phyloP scores from a whole-genome alignment of 192 early-diverging fungal species.

The Neocallimastix lanati region DNA sequence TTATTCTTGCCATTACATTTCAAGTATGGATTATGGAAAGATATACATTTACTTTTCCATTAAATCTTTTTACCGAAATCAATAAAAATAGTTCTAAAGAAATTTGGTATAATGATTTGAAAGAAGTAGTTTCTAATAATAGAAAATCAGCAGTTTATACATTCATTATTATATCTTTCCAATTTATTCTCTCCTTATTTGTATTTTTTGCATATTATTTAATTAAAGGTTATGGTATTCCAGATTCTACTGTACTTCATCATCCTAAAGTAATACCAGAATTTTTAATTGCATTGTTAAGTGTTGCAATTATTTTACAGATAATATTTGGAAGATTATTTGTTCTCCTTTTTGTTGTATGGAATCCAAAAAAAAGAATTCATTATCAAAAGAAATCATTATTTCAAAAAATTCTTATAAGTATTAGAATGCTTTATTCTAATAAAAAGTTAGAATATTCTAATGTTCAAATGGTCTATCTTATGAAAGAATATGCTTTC shows the following conservation, averaged over 20 bases:
- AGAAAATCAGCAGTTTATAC: background rate
- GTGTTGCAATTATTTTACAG: background rate
- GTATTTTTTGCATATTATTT: background rate
- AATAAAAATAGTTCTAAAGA: background rate
- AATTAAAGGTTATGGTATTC: background rate
- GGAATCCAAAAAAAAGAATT: background rate
- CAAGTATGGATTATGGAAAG: background rate
- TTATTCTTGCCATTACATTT: background rate
- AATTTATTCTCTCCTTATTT: background rate
- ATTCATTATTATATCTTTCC: background rate
- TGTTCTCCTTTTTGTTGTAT: background rate
- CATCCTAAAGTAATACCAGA: background rate
- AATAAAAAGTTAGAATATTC: background rate
- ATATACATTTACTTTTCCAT: background rate
- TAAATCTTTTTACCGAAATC: background rate
- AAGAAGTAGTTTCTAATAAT: background rate
- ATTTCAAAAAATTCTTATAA: background rate
- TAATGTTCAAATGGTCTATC: background rate
- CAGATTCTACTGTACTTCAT: background rate
- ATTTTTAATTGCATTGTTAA: background rate
- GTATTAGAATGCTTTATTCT: background rate
- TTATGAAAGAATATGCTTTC: background rate
- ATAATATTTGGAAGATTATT: background rate
- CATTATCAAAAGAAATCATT: background rate
- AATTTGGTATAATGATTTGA: background rate